A percentile compares a stretch with the other conserved stretches of the same genome.
Conservation (phyloP, 306 rosid species). For the Herpetospermum pedunculosum region DNA sequence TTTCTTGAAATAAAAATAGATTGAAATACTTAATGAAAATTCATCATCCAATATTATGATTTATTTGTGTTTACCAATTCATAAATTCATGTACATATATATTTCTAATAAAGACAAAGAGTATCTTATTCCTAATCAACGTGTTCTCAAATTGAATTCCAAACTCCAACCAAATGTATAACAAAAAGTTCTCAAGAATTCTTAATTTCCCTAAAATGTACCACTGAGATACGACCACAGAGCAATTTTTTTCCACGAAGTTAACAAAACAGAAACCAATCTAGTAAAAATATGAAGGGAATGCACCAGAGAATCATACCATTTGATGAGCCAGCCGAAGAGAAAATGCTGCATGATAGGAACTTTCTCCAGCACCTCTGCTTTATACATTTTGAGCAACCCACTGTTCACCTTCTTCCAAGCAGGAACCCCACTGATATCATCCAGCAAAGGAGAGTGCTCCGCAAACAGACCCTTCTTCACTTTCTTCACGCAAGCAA, state of each 20-base stretch:
- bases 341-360: conserved; percentile 99
- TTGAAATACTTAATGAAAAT: not conserved
- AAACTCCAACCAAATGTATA: not conserved
- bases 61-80: not conserved
- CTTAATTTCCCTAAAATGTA: not conserved
- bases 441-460: conserved; percentile 95
- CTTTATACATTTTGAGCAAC: conserved; percentile 92
- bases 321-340: conserved; percentile 75
- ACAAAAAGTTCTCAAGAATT: not conserved
- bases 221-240: not conserved
- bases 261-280: not conserved
- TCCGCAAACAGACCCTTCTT: conserved; percentile 94
- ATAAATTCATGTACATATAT: not conserved
- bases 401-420: conserved; percentile 95
- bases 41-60: not conserved
- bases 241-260: not conserved
- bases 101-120: not conserved
- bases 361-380: conserved; percentile 93
- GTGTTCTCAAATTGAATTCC: not conserved
- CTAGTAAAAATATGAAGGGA: not conserved
- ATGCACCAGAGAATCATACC: conserved; percentile 26
- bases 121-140: not conserved
- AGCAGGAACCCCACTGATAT: conserved; percentile 86
- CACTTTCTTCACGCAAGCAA: conserved; percentile 72
- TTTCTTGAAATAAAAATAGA: not conserved